These are phyloP conservation scores for Mycena olivaceomarginata DNA, from an alignment of 768 basidiomycete genomes.

Conservation along the genomic window DNA sequence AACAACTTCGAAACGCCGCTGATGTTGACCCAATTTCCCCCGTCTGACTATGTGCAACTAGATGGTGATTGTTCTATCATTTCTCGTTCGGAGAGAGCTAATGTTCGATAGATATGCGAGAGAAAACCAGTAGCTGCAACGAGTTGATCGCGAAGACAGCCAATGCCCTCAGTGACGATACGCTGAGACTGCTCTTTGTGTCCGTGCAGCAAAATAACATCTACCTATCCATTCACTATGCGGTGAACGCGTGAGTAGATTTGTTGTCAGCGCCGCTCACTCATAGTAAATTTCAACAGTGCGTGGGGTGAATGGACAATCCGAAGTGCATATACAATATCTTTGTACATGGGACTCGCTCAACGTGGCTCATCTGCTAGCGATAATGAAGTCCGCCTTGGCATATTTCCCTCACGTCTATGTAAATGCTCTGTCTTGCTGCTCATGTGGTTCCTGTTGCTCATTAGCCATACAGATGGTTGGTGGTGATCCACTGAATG, in stretches of 20 bases:
- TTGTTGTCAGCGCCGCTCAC: too few species aligned
- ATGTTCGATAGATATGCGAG: not conserved
- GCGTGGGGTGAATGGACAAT: too few species aligned
- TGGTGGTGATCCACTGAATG: too few species aligned
- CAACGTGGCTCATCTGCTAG: not conserved
- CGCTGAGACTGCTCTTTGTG: not conserved
- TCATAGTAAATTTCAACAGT: too few species aligned
- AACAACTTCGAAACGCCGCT: not conserved
- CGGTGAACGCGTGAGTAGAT: not conserved
- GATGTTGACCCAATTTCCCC: not conserved
- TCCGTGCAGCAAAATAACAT: conserved; percentile 2
- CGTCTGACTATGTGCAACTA: conserved; percentile 11
- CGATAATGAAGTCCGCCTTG: not conserved
- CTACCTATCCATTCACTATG: not conserved
- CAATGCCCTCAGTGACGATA: not conserved
- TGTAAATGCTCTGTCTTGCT: not conserved
- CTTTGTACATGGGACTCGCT: not conserved
- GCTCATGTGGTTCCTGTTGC: not conserved
- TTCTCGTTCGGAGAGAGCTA: too few species aligned
- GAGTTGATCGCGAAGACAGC: not conserved
- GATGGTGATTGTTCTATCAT: not conserved
- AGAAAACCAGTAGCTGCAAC: not conserved
- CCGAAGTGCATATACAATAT: not conserved
- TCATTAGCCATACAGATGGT: not conserved
- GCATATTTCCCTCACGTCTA: not conserved